Base-by-base conservation (phyloP, 2,329 filamentous ascomycete species). In the Hymenoscyphus fructigenus region DNA sequence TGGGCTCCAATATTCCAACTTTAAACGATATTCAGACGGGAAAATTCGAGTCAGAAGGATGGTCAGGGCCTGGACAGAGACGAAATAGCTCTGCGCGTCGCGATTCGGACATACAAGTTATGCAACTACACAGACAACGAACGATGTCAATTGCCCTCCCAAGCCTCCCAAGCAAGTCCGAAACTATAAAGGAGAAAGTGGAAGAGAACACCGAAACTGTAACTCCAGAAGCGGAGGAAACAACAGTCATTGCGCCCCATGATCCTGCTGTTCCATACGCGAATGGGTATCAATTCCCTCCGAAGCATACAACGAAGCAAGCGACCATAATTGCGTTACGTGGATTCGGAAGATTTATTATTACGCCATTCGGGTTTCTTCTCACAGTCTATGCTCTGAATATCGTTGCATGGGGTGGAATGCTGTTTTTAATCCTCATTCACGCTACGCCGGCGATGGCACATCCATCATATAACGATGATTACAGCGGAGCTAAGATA, bases 401-500 rank as follows among this genome's bases (percentile, higher is more conserved):
- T 68, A 85, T 96, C 17, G 86, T 96, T 5, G 92, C 90, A 0
- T 96, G 92, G 92, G 92, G 92, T 56, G 91, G 90, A 63, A 95
- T 96, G 92, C 83, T 96, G 34, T 95, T 96, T 79, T 80, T 96
- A 17, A 81, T 96, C 5, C 85, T 96, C 47, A 89, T 87, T 79
- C 90, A 91, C 69, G 91, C 83, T 65, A 81, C 85, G 2, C 88
- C 88, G 1, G 85, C 86, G 68, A 91, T 92, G 89, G 91, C 90
- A 88, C 74, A 70, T 23, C 70, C 68, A 1, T 64, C 47, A n/a
- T 68, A 65, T 26, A 68, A 68, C 41, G 81, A 89, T 69, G 87
- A 91, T 73, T 79, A 91, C 71, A 91, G 89, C 0, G 86, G 91
- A 0, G 85, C 91, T 17, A 83, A 89, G 28, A 88, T 87, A 63